These are phyloP conservation scores for Trichoderma semiorbis DNA, from an alignment of 2,329 filamentous ascomycete species.

Conservation along the genomic window DNA sequence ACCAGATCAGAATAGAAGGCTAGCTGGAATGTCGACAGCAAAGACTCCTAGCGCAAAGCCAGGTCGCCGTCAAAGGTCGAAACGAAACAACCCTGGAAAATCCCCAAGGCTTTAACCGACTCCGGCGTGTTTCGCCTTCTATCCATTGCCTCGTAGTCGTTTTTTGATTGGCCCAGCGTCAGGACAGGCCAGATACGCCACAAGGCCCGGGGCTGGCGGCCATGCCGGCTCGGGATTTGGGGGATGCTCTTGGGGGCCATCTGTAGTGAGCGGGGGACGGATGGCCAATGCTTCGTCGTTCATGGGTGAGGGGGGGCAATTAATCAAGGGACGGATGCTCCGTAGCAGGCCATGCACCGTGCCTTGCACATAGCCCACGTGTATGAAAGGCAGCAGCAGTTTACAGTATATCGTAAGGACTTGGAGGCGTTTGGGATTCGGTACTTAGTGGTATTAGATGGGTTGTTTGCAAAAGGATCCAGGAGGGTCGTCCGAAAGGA, in stretches of 20 bases:
- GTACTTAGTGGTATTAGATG: not conserved
- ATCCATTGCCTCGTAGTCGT: not conserved
- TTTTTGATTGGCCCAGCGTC: not conserved
- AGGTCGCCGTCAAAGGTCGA: not conserved
- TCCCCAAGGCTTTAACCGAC: not conserved
- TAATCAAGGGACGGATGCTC: constrained; percentile 4
- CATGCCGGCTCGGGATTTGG: constrained; percentile 5
- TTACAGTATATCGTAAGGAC: not conserved
- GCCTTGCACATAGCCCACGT: not conserved
- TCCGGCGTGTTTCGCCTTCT: not conserved
- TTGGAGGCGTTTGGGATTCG: not conserved
- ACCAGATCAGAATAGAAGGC: not conserved
- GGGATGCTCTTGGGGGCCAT: not conserved
- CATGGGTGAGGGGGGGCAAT: not conserved
- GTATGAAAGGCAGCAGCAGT: not conserved
- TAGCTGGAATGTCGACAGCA: not conserved
- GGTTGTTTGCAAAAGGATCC: not conserved
- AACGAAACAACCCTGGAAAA: not conserved
- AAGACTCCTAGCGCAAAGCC: not conserved
- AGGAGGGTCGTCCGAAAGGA: not conserved
- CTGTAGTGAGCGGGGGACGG: not conserved
- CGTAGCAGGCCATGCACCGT: not conserved
- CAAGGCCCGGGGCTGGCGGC: not conserved
- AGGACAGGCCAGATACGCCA: not conserved
- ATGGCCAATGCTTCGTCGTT: not conserved